Evolutionary conservation across 2,329 filamentous ascomycete genomes (phyloP), one percentile per base, ranked within the genome.

Genomic region (Arthrobotrys pseudoclavata): DNA sequence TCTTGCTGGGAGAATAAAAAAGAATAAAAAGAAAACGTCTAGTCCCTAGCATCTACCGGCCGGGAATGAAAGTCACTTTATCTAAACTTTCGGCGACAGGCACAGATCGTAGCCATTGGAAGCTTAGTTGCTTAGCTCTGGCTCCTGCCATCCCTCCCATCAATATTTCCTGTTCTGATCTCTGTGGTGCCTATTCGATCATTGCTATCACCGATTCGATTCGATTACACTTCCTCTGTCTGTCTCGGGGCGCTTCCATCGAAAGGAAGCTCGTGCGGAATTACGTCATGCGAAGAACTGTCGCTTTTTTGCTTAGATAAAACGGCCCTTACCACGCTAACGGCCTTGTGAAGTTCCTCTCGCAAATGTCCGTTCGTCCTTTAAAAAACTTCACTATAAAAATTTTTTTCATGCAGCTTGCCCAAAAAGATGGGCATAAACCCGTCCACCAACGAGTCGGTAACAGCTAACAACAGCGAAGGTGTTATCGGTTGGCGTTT

Each of bases 251-350:
- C 26, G 48, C 47, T 53, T 42, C 26, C 31, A 26, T 48, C 6
- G 29, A 29, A 37, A 37, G 20, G 45, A 18, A 40, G 1, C 42
- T 45, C 37, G 20, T 20, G 67, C 45, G 20, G 40, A 53, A 62
- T 63, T 61, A 69, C 66, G 66, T 69, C 66, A 69, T 69, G 26
- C 26, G 37, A 50, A 47, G 42, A 69, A 26, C 29, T 67, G 47
- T 69, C 66, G 53, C 40, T 52, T 52, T 31, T 52, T 55, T 18
- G 47, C 63, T 57, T 55, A 52, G 62, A 42, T n/a, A n/a, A 53
- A 62, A 62, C 60, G 29, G 40, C 67, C 45, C 13, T 22, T 50
- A 42, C 67, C 60, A 40, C n/a, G 20, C 37, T 64, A 48, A 64
- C 45, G n/a, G 52, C 29, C n/a, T 60, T 40, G 50, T 50, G 15